These are phyloP conservation scores for Penicillium sp. DNA, from an alignment of 2,329 filamentous ascomycete genomes.

Conservation along the genomic window DNA sequence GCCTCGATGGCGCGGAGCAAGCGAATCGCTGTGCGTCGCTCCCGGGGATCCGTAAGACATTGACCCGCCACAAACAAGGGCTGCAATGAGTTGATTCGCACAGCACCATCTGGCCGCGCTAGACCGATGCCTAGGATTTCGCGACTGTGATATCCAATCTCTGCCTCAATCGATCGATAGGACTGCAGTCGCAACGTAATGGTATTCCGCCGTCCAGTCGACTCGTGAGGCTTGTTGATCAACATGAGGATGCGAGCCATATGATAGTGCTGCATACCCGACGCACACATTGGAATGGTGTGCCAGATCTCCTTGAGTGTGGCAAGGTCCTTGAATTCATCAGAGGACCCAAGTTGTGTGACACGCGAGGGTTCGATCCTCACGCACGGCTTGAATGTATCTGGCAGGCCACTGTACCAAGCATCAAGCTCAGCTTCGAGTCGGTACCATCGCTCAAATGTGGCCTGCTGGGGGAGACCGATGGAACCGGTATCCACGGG, in stretches of 20 bases:
- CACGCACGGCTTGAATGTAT: constrained; percentile 54
- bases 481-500: constrained; percentile 24
- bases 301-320: constrained; percentile 57
- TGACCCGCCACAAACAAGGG: constrained; percentile 59
- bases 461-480: constrained; percentile 34
- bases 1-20: constrained; percentile 54
- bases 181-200: constrained; percentile 51
- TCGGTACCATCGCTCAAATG: constrained; percentile 46
- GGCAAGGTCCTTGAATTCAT: constrained; percentile 29
- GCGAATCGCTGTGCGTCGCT: constrained; percentile 51
- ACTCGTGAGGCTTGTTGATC: constrained; percentile 39
- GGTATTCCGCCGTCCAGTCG: constrained; percentile 46
- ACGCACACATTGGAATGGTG: constrained; percentile 59
- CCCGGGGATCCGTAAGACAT: constrained; percentile 50
- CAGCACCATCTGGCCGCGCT: constrained; percentile 52
- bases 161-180: constrained; percentile 53
- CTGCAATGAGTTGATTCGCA: constrained; percentile 56
- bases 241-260: constrained; percentile 40
- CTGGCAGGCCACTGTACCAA: constrained; percentile 55
- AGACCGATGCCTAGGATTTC: constrained; percentile 58
- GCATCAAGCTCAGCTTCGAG: constrained; percentile 52
- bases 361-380: constrained; percentile 38
- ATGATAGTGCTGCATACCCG: constrained; percentile 49
- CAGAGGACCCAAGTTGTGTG: constrained; percentile 17
- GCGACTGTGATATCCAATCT: constrained; percentile 53